Percentiles rank a stretch among this genome's conserved stretches.
These are phyloP conservation scores for Excoecaria cochinchinensis DNA, from an alignment of 345 rosid genomes.

Conservation along the genomic window DNA sequence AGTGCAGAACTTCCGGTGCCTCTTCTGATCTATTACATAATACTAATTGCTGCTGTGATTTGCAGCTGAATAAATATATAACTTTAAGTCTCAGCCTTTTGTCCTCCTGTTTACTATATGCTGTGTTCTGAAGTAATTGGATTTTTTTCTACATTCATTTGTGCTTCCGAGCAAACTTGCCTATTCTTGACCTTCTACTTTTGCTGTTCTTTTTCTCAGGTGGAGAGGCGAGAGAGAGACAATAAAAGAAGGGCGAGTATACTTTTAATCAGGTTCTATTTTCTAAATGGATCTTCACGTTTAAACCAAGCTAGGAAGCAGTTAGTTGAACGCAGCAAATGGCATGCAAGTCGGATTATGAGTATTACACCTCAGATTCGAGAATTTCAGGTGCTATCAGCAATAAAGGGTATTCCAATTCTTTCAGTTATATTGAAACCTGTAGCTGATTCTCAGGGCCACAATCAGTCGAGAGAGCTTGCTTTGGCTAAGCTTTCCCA, in stretches of 20 bases:
- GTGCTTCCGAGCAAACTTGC: no score
- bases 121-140: conserved; percentile 5
- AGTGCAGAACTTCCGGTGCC: neutral
- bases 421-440: conserved; percentile 77
- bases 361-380: conserved; percentile 88
- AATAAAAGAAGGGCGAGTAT: conserved; percentile 66
- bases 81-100: neutral
- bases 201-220: conserved; percentile 46
- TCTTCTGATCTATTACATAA: neutral
- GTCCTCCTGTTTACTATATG: neutral
- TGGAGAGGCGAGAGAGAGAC: conserved; percentile 96
- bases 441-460: conserved; percentile 33
- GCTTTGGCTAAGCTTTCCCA: conserved; percentile 55
- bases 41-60: neutral
- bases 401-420: conserved; percentile 65
- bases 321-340: conserved; percentile 92
- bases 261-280: conserved; percentile 71
- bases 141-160: no score
- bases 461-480: conserved; percentile 37
- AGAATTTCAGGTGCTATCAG: conserved; percentile 91
- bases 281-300: conserved; percentile 70
- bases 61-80: neutral
- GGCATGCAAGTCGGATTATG: conserved; percentile 90
- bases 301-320: conserved; percentile 87
- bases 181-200: neutral